Evolutionary conservation across 2,329 filamentous ascomycete species (phyloP), one percentile per base, ranked within the genome.

Genomic region (Fusarium sp.): DNA sequence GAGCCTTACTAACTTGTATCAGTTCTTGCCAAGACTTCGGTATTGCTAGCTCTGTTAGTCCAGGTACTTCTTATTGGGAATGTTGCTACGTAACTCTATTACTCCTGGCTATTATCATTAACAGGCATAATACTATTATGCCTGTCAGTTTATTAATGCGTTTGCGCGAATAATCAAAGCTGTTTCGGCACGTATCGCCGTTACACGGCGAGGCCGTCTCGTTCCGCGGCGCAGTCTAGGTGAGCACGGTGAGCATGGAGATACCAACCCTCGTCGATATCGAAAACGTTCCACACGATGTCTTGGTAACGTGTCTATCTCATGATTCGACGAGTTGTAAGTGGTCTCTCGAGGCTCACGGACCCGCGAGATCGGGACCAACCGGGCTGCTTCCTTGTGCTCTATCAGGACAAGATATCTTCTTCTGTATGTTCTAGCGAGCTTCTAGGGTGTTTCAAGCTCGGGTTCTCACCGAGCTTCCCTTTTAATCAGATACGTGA

Each of bases 271-370:
- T 68, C 42, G 44, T n/a, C 14, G 9, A 26, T 41, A 42, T 41
- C 36, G 22, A 57, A 76, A 78, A 77, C 76, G 70, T 75, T 62
- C 74, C 74, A 77, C 73, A 50, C 41, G 45, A 47, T 62, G 62
- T 52, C 42, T 60, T 70, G 65, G 64, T 78, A 75, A 72, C 74
- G 65, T 67, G 72, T 61, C 47, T 56, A 66, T 77, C 75, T 77
- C 67, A 58, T 74, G 74, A 73, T 78, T 69, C 59, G 45, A 62
- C 61, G n/a, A 62, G 39, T 39, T 60, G 55, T 66, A 55, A 65
- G 70, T 62, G 48, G 63, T 24, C 52, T 63, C 32, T 51, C 34
- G 45, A 50, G 55, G 55, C 62, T 39, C 48, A 48, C 48, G 56
- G 69, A 39, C 45, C 75, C 60, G 62, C 61, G 62, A 72, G 62